Percentiles rank a stretch among this genome's conserved stretches.
Conservation (phyloP, 805 yeast species). For the Candida qinlingensis region DNA sequence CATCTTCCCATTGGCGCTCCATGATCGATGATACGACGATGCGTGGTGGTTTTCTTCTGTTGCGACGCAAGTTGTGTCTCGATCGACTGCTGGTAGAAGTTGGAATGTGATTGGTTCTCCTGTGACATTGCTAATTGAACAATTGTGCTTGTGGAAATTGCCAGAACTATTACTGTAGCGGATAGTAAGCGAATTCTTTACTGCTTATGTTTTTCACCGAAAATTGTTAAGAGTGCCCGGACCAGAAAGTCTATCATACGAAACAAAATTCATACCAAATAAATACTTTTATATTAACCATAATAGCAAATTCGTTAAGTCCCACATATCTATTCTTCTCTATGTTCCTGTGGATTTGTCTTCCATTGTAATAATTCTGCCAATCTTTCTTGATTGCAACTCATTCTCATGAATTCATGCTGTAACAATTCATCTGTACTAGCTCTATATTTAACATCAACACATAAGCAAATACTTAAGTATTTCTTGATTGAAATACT, state of each 20-base stretch:
- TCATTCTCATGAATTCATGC: slow-evolving; percentile 64
- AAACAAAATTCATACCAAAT: too few relatives aligned
- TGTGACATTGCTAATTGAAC: neutral
- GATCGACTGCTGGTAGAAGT: slow-evolving; percentile 20
- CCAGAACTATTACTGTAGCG: too few relatives aligned
- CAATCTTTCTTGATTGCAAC: slow-evolving; percentile 56
- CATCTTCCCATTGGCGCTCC: slow-evolving; percentile 71
- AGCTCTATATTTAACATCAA: slow-evolving; percentile 89
- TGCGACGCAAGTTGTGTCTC: slow-evolving; percentile 31
- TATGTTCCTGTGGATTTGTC: slow-evolving; percentile 8
- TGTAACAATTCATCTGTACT: slow-evolving; percentile 80
- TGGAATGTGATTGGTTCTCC: neutral
- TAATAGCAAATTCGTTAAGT: too few relatives aligned
- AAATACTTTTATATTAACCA: too few relatives aligned
- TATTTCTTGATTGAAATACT: slow-evolving; percentile 78
- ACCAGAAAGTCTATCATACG: too few relatives aligned
- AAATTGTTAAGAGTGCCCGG: too few relatives aligned
- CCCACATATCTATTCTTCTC: neutral
- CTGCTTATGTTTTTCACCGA: too few relatives aligned
- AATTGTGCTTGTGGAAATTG: too few relatives aligned
- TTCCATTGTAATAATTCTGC: slow-evolving; percentile 54
- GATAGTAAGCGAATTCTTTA: too few relatives aligned
- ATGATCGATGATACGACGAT: slow-evolving; percentile 72
- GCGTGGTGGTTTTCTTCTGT: slow-evolving; percentile 43
- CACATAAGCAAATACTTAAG: slow-evolving; percentile 86